These are phyloP conservation scores for Patellifolia procumbens DNA, from an alignment of 179 eudicot genomes.

Conservation along the genomic window DNA sequence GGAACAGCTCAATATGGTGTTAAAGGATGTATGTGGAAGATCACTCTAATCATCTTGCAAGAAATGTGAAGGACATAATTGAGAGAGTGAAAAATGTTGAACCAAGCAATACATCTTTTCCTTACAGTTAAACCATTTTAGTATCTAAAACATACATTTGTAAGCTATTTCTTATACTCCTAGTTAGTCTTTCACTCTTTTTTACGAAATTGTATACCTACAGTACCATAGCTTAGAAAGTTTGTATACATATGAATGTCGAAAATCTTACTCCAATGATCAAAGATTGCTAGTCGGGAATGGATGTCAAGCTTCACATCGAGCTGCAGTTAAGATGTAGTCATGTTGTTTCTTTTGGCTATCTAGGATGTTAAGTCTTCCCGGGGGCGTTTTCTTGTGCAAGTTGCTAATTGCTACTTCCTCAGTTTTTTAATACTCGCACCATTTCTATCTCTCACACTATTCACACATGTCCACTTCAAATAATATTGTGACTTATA, in stretches of 20 bases:
- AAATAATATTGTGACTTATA: too few species aligned
- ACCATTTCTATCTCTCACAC: too few species aligned
- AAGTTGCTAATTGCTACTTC: not conserved
- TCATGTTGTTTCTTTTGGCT: too few species aligned
- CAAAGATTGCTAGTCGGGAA: too few species aligned
- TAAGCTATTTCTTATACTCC: not conserved
- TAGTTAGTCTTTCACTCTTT: not conserved
- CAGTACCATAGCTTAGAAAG: not conserved
- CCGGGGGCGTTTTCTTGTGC: too few species aligned
- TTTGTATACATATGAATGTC: not conserved
- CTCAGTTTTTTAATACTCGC: too few species aligned
- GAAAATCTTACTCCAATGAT: not conserved
- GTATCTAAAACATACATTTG: not conserved
- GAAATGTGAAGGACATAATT: slow-evolving; percentile 28
- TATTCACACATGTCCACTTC: too few species aligned
- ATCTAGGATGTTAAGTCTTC: too few species aligned
- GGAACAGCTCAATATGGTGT: slow-evolving; percentile 38
- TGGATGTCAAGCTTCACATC: too few species aligned
- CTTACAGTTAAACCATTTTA: too few species aligned
- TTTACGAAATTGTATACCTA: not conserved
- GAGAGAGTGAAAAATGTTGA: slow-evolving; percentile 24
- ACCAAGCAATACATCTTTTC: not conserved
- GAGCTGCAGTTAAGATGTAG: too few species aligned
- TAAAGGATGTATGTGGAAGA: slow-evolving; percentile 43
- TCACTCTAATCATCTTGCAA: slow-evolving; percentile 36